These are phyloP conservation scores for Colletotrichum coccodes DNA, from an alignment of 2,329 filamentous ascomycete genomes.

Conservation along the genomic window DNA sequence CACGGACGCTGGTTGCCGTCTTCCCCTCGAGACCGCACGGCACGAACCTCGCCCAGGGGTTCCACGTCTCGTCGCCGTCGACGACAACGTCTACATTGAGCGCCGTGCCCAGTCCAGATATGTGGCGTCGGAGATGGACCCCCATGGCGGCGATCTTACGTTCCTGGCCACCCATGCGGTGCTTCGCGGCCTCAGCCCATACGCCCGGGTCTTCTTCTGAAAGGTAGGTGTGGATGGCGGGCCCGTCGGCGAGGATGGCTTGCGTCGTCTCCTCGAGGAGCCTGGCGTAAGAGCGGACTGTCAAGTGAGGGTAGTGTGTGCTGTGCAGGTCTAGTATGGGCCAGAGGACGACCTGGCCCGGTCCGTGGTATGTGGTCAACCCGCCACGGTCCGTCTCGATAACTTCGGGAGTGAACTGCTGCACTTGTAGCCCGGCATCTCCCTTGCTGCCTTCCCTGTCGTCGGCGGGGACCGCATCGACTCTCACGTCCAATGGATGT, in stretches of 20 bases:
- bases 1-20: constrained; percentile 78
- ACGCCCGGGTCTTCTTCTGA: constrained; percentile 85
- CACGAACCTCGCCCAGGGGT: constrained; percentile 79
- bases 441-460: too few relatives aligned
- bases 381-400: constrained; percentile 83
- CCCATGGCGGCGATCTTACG: constrained; percentile 91
- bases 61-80: constrained; percentile 46
- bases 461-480: constrained; percentile 32
- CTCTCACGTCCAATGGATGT: constrained; percentile 48
- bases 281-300: constrained; percentile 80
- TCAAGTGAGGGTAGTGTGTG: constrained; percentile 64
- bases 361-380: constrained; percentile 94
- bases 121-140: constrained; percentile 86
- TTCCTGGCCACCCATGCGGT: constrained; percentile 44
- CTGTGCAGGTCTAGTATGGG: constrained; percentile 85
- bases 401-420: constrained; percentile 65
- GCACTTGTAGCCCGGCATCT: constrained; percentile 36
- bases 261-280: constrained; percentile 83
- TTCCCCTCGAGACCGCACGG: constrained; percentile 88
- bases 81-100: constrained; percentile 77
- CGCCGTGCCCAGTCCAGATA: constrained; percentile 86
- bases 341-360: constrained; percentile 93
- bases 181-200: constrained; percentile 65
- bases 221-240: constrained; percentile 67
- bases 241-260: constrained; percentile 64